Percentiles rank a stretch among this genome's conserved stretches.
Evolutionary conservation across 1,139 yeast genomes (phyloP).

Genomic region (Pneumocystis wakefieldiae): DNA sequence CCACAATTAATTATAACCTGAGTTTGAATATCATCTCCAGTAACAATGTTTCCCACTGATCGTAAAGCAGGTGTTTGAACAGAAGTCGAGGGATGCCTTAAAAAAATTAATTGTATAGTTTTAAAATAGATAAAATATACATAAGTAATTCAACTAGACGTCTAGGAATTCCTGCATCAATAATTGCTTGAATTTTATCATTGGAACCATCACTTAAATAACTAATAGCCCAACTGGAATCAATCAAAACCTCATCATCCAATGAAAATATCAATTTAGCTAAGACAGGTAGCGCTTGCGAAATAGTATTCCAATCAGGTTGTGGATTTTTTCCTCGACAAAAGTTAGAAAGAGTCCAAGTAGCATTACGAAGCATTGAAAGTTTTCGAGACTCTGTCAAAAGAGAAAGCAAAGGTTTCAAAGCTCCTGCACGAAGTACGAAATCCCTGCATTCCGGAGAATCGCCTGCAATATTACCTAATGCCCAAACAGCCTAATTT

Average conservation of each 20-base stretch:
- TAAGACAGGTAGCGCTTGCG: slow-evolving; percentile 77
- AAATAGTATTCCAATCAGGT: slow-evolving; percentile 81
- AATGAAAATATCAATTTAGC: slow-evolving; percentile 80
- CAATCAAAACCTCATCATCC: slow-evolving; percentile 86
- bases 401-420: slow-evolving; percentile 69
- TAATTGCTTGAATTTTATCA: slow-evolving; percentile 90
- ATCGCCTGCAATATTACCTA: slow-evolving; percentile 98
- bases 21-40: slow-evolving; percentile 91
- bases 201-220: slow-evolving; percentile 85
- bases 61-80: slow-evolving; percentile 96
- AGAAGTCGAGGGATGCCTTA: slow-evolving; percentile 52
- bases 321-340: slow-evolving; percentile 95
- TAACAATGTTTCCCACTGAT: slow-evolving; percentile 94
- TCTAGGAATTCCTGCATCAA: slow-evolving; percentile 90
- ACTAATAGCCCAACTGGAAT: slow-evolving; percentile 98
- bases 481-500: slow-evolving; percentile 78
- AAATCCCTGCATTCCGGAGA: slow-evolving; percentile 77
- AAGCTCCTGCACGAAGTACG: slow-evolving; percentile 71
- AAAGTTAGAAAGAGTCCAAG: slow-evolving; percentile 92
- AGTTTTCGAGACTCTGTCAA: slow-evolving; percentile 66
- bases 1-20: slow-evolving; percentile 91
- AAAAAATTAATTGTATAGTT: not conserved
- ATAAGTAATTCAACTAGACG: slow-evolving; percentile 66
- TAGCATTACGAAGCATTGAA: slow-evolving; percentile 82
- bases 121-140: slow-evolving; percentile 1